Evolutionary conservation across 192 early-diverging fungal genomes (phyloP).

Genomic region (Coemansia sp.): DNA sequence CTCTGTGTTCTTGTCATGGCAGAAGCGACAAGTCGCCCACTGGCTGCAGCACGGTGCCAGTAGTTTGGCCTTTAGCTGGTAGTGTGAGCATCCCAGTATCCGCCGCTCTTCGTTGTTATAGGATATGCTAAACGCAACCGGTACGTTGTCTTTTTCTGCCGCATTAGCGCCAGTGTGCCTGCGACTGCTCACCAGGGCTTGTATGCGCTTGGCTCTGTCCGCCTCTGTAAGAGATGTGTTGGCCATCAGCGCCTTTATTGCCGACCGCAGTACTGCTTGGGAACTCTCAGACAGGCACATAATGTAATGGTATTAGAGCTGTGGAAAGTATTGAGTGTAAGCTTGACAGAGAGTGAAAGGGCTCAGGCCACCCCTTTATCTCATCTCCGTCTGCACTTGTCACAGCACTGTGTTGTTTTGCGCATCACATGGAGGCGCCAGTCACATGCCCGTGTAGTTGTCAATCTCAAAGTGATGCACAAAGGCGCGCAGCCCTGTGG

Average conservation of each 20-base stretch:
- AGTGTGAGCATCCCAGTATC: constrained; percentile 40
- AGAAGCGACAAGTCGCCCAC: constrained; percentile 74
- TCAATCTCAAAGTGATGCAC: too few relatives aligned
- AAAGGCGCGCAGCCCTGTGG: too few relatives aligned
- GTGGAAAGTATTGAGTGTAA: neutral
- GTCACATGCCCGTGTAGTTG: too few relatives aligned
- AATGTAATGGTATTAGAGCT: neutral
- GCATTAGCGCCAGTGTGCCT: neutral
- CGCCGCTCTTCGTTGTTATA: constrained; percentile 10
- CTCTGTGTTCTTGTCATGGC: constrained; percentile 65
- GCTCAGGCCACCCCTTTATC: neutral
- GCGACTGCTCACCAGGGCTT: neutral
- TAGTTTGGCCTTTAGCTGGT: constrained; percentile 44
- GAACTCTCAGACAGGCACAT: neutral
- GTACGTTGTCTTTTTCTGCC: too few relatives aligned
- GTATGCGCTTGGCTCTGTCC: neutral
- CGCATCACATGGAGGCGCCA: constrained; percentile 6
- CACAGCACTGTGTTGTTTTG: neutral
- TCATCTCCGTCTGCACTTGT: neutral
- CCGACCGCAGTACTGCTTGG: neutral
- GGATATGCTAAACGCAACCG: constrained; percentile 1
- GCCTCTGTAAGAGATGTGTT: neutral
- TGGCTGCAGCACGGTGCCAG: constrained; percentile 67
- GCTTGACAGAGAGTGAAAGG: neutral
- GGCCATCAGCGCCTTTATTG: neutral